Base-by-base conservation (phyloP, 805 yeast genomes). In the Cyberlindnera maritima region DNA sequence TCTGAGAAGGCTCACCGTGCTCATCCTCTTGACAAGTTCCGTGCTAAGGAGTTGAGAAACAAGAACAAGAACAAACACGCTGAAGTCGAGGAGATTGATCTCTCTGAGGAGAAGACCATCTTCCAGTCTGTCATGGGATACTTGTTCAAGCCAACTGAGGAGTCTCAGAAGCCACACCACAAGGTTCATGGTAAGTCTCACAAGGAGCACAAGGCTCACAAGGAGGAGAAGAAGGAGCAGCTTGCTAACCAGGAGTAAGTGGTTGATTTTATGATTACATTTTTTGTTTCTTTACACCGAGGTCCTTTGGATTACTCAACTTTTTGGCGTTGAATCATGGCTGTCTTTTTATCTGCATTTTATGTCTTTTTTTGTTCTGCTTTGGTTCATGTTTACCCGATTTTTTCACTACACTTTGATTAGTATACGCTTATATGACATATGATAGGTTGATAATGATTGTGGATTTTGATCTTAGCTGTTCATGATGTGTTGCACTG, bases 41-140 rank as follows among this genome's bases (percentile, higher is more conserved):
- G 47, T 39, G 47, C 43, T 28, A 44, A 44, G 47, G 43, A 44
- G 40, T 29, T 44, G 39, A 44, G 43, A 39, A 26, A 38, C 33
- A 23, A 39, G 39, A 28, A 28, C 31, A 28, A 39, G 39, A 28
- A 28, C 31, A 28, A 28, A 13, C 31, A 28, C 31, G 26, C 47
- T 35, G 21, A 21, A 35, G 20, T 28, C 14, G 32, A 31, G 15
- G 21, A 25, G 8, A 7, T 28, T 28, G 31, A 28, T 14, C 32
- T 18, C 21, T 31, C 19, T 14, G 38, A 33, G 8, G 37, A 33
- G 23, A 14, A 25, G 13, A 17, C 13, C 17, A 15, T 41, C 28
- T 35, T 41, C 26, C 14, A 41, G 39, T 35, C 39, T 18, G 32
- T 28, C 17, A 14, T 15, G 39, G 26, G 15, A 23, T 35, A 41